Conservation (phyloP, 2,329 filamentous ascomycete species). For the Plenodomus lindquistii region DNA sequence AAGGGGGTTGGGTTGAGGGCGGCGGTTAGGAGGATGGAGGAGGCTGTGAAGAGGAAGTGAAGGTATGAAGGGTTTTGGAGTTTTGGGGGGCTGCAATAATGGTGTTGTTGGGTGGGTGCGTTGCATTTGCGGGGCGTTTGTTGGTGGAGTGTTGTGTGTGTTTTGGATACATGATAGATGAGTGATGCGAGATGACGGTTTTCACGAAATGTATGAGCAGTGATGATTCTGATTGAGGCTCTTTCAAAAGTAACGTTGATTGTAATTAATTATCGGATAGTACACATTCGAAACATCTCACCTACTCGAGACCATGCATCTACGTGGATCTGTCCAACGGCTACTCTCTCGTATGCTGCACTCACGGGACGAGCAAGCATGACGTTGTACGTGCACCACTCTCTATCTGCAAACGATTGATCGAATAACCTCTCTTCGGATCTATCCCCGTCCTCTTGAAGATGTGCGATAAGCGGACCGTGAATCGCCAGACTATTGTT, state of each 20-base stretch:
- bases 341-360: background rate
- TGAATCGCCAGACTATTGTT: background rate
- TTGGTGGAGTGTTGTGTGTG: no score
- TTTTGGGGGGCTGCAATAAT: no score
- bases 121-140: no score
- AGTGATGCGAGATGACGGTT: no score
- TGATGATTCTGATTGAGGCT: no score
- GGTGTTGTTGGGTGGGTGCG: no score
- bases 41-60: conserved; percentile 59
- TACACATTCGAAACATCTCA: background rate
- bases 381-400: conserved; percentile 6
- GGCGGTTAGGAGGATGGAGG: conserved; percentile 67
- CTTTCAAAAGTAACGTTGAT: no score
- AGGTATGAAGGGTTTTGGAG: background rate
- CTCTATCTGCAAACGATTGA: conserved; percentile 1
- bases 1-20: conserved; percentile 66
- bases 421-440: conserved; percentile 1
- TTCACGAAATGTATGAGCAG: no score
- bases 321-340: conserved; percentile 3
- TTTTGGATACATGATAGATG: background rate
- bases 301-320: conserved; percentile 1
- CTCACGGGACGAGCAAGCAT: conserved; percentile 1
- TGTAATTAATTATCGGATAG: background rate
- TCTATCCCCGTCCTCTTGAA: background rate
- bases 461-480: conserved; percentile 4